A percentile compares a stretch with the other conserved stretches of the same genome.
phyloP scores from a whole-genome alignment of 805 yeast genomes.

The Myxozyma kluyveri region DNA sequence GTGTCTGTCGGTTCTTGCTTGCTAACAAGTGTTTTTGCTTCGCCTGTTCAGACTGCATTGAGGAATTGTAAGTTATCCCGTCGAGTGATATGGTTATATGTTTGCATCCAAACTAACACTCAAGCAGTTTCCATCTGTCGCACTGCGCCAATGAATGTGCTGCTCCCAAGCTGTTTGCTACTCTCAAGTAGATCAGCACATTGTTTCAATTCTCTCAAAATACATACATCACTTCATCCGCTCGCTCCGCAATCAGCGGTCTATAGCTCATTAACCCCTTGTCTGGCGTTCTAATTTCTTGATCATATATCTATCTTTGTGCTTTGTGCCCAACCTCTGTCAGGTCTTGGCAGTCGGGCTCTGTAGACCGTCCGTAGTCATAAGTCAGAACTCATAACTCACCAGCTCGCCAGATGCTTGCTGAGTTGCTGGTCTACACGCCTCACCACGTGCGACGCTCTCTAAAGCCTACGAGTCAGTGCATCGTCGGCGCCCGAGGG shows the following conservation, averaged over 20 bases:
- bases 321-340: too few relatives aligned
- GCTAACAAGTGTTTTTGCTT: neutral
- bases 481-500: too few relatives aligned
- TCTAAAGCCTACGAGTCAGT: too few relatives aligned
- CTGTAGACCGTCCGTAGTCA: too few relatives aligned
- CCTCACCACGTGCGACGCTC: too few relatives aligned
- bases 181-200: constrained; percentile 35
- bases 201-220: neutral
- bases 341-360: too few relatives aligned
- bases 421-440: too few relatives aligned
- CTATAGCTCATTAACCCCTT: neutral
- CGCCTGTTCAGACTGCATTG: neutral
- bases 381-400: too few relatives aligned
- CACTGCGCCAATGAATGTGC: constrained; percentile 78
- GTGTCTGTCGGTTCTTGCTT: neutral
- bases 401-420: too few relatives aligned
- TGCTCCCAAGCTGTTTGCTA: constrained; percentile 32
- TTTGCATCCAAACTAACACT: neutral
- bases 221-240: neutral
- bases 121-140: constrained; percentile 73
- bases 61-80: neutral
- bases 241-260: neutral
- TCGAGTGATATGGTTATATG: neutral
- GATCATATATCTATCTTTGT: too few relatives aligned
- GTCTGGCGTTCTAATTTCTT: neutral